Evolutionary conservation across 106 monocot species (phyloP), one percentile per base, ranked within the genome.

Genomic region (Xerophyta viscosa): DNA sequence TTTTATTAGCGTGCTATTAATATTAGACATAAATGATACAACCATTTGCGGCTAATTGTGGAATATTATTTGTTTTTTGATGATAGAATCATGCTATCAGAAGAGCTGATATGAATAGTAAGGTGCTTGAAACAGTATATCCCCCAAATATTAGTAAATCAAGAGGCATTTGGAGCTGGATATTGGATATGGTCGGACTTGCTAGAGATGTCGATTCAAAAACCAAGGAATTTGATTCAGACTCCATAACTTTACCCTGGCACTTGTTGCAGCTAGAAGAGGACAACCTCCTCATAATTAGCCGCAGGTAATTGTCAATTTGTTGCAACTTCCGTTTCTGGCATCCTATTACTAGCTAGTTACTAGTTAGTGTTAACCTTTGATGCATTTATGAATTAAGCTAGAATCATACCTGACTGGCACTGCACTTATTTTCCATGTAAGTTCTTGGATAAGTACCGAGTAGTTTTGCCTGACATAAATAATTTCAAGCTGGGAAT

Each of bases 31-130:
- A n/a, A n/a, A n/a, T n/a, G n/a, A n/a, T n/a, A n/a, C n/a, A n/a
- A n/a, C n/a, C n/a, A n/a, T n/a, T n/a, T n/a, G n/a, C n/a, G n/a
- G n/a, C 15, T 39, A 39, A 39, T 3, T 39, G 39, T 39, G 39
- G 15, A 2, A 39, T 2, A 39, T 7, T 15, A 26, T 20, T 23
- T 41, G 8, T 60, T 37, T 57, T 37, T 54, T 67, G 30, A n/a
- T 54, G 41, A 24, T 52, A 96, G 94, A 96, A 88, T 60, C 71
- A 85, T 63, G 88, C 88, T 36, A 71, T 96, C 24, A 81, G 94
- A 64, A 88, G 71, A 76, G 94, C 84, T 62, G 75, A 96, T 63
- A 58, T 96, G 62, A 57, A 60, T 56, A 82, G 50, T 26, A 74
- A 88, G 50, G 56, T 68, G 41, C 46, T 96, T 53, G 78, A 85